Evolutionary conservation across 2,329 filamentous ascomycete genomes (phyloP), one percentile per base, ranked within the genome.

Genomic region (Myriangium duriaei): DNA sequence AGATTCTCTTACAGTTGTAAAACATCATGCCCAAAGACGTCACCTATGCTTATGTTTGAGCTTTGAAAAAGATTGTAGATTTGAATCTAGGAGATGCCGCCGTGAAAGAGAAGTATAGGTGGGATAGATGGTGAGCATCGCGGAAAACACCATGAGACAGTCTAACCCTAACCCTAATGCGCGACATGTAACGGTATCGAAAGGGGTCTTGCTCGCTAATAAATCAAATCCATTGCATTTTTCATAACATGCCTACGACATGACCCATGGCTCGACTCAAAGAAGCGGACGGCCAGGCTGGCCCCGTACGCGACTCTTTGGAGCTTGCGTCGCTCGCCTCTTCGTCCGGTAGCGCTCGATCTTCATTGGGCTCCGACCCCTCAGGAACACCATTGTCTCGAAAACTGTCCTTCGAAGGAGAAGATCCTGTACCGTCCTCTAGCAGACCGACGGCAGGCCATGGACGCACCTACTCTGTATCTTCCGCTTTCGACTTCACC

Each of bases 271-370:
- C 36, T 30, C 36, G 36, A 19, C 28, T 32, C 28, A 39, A 15
- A 14, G n/a, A 29, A 2, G 30, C 16, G 12, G 36, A 30, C 18
- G 30, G 28, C 18, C 24, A 13, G 29, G 24, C 11, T 9, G 12
- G 16, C 18, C 63, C 65, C 10, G 64, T 75, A 44, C 83, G 91
- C 64, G 91, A 98, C 69, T 96, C 88, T 32, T 76, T 98, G 54
- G 91, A 98, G 67, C 80, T 98, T 42, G 91, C 87, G 43, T 95
- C 87, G 37, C 76, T 98, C 46, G 91, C 88, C 43, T 93, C 85
- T 45, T 87, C 81, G 26, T 85, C 81, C 49, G 73, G 70, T 37
- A 70, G 64, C 33, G 71, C 70, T 9, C 74, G 79, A 32, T 65
- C 71, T n/a, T 81, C 79, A 11, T 73, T 80, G 40, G 68, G 68